Percentiles rank a stretch among this genome's conserved stretches.
phyloP scores from a whole-genome alignment of 106 monocot species.

The Dendrobium huoshanense region DNA sequence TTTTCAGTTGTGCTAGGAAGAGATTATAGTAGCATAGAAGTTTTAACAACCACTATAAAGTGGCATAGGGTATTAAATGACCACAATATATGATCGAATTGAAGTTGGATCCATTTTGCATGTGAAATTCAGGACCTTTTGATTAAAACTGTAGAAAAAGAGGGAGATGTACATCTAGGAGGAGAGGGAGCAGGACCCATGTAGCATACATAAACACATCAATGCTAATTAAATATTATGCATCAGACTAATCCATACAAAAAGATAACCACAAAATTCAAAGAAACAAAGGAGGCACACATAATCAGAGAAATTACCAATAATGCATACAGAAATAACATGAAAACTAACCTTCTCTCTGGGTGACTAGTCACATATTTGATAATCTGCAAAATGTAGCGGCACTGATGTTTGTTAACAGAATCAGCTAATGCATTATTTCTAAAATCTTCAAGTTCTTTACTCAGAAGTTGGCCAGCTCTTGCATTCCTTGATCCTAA shows the following conservation, averaged over 20 bases:
- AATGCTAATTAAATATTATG: background rate
- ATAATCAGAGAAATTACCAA: background rate
- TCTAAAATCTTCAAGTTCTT: slow-evolving; percentile 97
- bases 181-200: background rate
- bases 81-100: background rate
- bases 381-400: slow-evolving; percentile 86
- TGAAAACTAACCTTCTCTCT: slow-evolving; percentile 62
- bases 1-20: too few relatives aligned
- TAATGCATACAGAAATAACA: background rate
- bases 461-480: slow-evolving; percentile 78
- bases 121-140: background rate
- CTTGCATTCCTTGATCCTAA: slow-evolving; percentile 79
- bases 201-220: background rate
- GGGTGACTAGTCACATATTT: slow-evolving; percentile 74
- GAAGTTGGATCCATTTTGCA: slow-evolving; percentile 1
- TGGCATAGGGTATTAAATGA: background rate
- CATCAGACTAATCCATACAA: background rate
- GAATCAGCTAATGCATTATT: slow-evolving; percentile 65
- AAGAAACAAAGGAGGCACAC: background rate
- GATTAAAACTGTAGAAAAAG: background rate
- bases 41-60: background rate
- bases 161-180: background rate
- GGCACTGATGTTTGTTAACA: slow-evolving; percentile 92
- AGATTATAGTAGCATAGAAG: background rate
- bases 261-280: background rate